A percentile compares a stretch with the other conserved stretches of the same genome.
These are phyloP conservation scores for Bryum argenteum DNA, from an alignment of 225 moss, liverwort and hornwort genomes.

Conservation along the genomic window DNA sequence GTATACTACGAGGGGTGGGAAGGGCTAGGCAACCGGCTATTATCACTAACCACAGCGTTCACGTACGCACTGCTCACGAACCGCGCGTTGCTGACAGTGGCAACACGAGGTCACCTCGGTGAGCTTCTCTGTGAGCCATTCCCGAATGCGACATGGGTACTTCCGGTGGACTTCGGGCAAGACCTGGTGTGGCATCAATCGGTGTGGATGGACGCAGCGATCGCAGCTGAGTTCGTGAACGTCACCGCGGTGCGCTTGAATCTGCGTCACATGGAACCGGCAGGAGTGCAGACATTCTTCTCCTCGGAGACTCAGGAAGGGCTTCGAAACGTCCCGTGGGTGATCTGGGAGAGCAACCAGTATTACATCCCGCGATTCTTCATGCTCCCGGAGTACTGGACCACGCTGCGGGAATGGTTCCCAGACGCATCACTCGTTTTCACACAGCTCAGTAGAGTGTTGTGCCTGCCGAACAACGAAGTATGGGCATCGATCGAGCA, in stretches of 20 bases:
- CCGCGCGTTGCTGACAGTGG: constrained; percentile 59
- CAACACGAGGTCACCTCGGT: constrained; percentile 50
- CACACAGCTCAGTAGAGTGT: constrained; percentile 70
- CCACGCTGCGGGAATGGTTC: constrained; percentile 50
- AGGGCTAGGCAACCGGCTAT: constrained; percentile 79
- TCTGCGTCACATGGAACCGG: constrained; percentile 55
- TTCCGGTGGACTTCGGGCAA: constrained; percentile 47
- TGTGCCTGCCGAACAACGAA: constrained; percentile 65
- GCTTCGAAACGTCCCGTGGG: constrained; percentile 58
- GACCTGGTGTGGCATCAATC: constrained; percentile 9
- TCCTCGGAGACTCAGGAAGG: constrained; percentile 42
- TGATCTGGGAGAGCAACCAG: constrained; percentile 81
- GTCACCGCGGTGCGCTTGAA: constrained; percentile 35
- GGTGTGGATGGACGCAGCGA: constrained; percentile 40
- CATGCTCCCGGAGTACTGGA: constrained; percentile 67
- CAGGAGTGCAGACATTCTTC: constrained; percentile 56
- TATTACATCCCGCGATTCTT: constrained; percentile 78
- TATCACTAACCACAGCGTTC: constrained; percentile 73
- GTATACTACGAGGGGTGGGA: constrained; percentile 69
- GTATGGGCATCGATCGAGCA: constrained; percentile 65
- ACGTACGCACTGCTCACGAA: constrained; percentile 65
- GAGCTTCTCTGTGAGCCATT: constrained; percentile 79
- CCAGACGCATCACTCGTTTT: constrained; percentile 69
- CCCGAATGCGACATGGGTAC: constrained; percentile 53
- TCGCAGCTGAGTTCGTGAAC: constrained; percentile 24